Base-by-base conservation (phyloP, 2,329 filamentous ascomycete species). In the Fusarium redolens region DNA sequence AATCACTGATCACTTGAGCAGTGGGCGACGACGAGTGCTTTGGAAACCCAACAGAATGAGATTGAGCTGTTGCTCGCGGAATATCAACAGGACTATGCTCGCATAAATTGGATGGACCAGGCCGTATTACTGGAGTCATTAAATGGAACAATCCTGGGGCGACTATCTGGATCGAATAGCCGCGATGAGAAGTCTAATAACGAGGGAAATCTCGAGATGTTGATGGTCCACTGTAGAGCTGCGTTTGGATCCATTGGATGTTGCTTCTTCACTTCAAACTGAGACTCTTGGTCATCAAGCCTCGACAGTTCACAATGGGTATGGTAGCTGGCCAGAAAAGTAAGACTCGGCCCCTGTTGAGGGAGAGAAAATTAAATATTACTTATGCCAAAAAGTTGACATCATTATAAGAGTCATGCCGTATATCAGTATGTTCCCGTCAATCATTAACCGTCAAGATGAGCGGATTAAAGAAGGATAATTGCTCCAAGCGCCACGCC, bases 401-500 rank as follows among this genome's bases (percentile, higher is more conserved):
- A 35, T 25, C 17, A 33, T 50, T 33, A 33, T 3, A 14, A 5
- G n/a, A 25, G 12, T 14, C 31, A 5, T 35, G n/a, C 5, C n/a
- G 8, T 35, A 5, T 2, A 35, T 11, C 8, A 18, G 10, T 20
- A 35, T 22, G 47, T 18, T 35, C 8, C 31, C 12, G 5, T 35
- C n/a, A 33, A 33, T 51, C n/a, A 3, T 35, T 7, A 25, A 25
- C 28, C 6, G 28, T 6, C 6, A 28, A 28, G 28, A 28, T 6
- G 7, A 7, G 3, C 33, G 5, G 5, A 30, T 45, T 14, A 71
- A 4, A 58, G 10, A 5, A 74, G 33, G 2, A 52, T 3, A 3
- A 74, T 48, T 2, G 40, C 72, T 14, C 68, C 72, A 15, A 74
- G n/a, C 1, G 45, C 65, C 22, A 59, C 56, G 2, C 61, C 61